Evolutionary conservation across 2,329 filamentous ascomycete species (phyloP).

Genomic region (Scolecobasidium constrictum): DNA sequence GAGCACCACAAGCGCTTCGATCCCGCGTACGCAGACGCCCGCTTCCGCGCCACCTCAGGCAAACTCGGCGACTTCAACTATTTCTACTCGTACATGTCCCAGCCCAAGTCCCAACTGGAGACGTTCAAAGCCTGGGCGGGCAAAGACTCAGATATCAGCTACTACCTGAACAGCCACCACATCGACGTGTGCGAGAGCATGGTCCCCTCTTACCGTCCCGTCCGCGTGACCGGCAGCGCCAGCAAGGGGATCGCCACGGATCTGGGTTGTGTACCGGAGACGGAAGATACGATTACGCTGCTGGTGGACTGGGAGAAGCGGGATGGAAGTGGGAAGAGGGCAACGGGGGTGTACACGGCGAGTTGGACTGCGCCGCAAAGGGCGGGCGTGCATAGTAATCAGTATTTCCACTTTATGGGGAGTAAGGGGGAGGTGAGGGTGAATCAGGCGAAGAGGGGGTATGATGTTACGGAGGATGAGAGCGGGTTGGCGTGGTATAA

Average conservation of each 20-base stretch:
- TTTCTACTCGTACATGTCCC: conserved; percentile 95
- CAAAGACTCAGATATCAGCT: conserved; percentile 83
- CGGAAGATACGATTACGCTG: conserved; percentile 88
- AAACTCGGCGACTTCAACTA: conserved; percentile 92
- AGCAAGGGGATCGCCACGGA: conserved; percentile 68
- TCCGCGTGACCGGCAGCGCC: conserved; percentile 66
- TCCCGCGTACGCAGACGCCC: conserved; percentile 82
- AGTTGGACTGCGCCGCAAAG: conserved; percentile 90
- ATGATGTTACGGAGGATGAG: conserved; percentile 83
- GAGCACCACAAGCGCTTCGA: conserved; percentile 97
- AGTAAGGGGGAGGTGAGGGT: conserved; percentile 74
- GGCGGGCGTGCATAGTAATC: conserved; percentile 90
- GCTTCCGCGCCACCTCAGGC: conserved; percentile 52
- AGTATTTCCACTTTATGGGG: conserved; percentile 93
- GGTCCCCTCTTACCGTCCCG: conserved; percentile 70
- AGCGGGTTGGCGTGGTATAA: conserved; percentile 71
- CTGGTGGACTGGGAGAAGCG: conserved; percentile 80
- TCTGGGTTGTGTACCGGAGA: conserved; percentile 67
- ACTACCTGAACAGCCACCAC: conserved; percentile 94
- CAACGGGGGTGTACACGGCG: conserved; percentile 84
- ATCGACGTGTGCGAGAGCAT: conserved; percentile 88
- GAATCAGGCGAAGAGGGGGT: conserved; percentile 88
- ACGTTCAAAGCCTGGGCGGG: conserved; percentile 95
- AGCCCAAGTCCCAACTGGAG: conserved; percentile 82
- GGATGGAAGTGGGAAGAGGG: conserved; percentile 55